Percentiles rank a stretch among this genome's conserved stretches.
phyloP scores from a whole-genome alignment of 305 asterid species.

The Stenogyne calaminthoides region DNA sequence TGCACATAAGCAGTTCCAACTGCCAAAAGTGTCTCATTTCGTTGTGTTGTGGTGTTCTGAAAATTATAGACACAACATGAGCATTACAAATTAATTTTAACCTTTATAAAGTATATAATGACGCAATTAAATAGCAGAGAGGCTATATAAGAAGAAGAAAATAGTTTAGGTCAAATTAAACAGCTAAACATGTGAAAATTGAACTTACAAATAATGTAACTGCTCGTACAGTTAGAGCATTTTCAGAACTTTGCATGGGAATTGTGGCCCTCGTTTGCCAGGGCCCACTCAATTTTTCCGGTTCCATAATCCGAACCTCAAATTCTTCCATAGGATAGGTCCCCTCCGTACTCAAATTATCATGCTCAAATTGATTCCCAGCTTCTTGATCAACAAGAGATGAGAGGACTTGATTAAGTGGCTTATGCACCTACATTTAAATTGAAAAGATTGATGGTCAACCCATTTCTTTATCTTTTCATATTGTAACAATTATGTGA shows the following conservation, averaged over 20 bases:
- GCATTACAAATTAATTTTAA: constrained; percentile 13
- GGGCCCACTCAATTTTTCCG: constrained; percentile 78
- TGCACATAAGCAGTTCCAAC: constrained; percentile 97
- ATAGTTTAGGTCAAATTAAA: constrained; percentile 17
- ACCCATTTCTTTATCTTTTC: constrained; percentile 21
- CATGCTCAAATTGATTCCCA: constrained; percentile 84
- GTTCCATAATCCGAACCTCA: constrained; percentile 94
- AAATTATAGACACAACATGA: constrained; percentile 24
- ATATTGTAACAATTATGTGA: constrained; percentile 15
- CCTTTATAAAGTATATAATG: constrained; percentile 4
- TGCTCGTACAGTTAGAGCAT: constrained; percentile 90
- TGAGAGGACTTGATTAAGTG: constrained; percentile 87
- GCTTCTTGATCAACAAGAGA: constrained; percentile 93
- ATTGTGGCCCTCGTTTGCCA: constrained; percentile 91
- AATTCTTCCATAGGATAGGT: constrained; percentile 90
- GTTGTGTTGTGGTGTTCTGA: constrained; percentile 81
- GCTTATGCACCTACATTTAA: constrained; percentile 68
- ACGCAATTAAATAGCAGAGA: constrained; percentile 19
- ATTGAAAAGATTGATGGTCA: constrained; percentile 18
- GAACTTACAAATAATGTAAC: constrained; percentile 87
- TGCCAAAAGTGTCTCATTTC: constrained; percentile 88
- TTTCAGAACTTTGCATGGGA: constrained; percentile 94
- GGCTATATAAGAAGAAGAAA: constrained; percentile 5
- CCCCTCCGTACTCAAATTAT: constrained; percentile 65
- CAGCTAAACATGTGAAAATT: constrained; percentile 28